A percentile compares a stretch with the other conserved stretches of the same genome.
Conservation (phyloP, 805 yeast species). For the Cyberlindnera amylophila region DNA sequence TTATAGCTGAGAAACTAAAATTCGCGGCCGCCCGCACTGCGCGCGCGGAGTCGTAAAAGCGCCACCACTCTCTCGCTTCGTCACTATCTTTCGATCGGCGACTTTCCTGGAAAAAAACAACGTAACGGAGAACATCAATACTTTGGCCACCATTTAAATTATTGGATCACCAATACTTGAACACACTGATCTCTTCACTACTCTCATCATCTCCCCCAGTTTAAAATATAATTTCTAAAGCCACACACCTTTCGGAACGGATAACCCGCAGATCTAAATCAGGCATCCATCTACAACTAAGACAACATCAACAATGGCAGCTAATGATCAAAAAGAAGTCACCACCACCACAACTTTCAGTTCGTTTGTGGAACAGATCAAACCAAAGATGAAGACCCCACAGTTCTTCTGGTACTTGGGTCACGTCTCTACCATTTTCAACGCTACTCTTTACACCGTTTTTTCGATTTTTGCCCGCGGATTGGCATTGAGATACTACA, state of each 20-base stretch:
- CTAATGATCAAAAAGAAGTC: conserved; percentile 1
- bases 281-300: background rate
- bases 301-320: conserved; percentile 1
- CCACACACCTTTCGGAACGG: background rate
- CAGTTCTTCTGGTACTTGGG: conserved; percentile 73
- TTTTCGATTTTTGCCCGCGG: conserved; percentile 39
- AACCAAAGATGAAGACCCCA: conserved; percentile 36
- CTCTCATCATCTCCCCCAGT: too few species aligned
- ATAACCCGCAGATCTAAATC: background rate
- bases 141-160: too few species aligned
- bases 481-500: conserved; percentile 35
- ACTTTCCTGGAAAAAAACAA: too few species aligned
- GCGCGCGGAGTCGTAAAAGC: too few species aligned
- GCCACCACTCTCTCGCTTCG: too few species aligned
- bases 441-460: conserved; percentile 36
- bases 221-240: too few species aligned
- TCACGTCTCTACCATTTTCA: conserved; percentile 47
- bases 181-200: too few species aligned
- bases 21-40: too few species aligned
- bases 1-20: too few species aligned
- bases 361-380: conserved; percentile 17
- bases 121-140: too few species aligned
- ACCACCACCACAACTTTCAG: conserved; percentile 12
- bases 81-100: too few species aligned
- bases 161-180: too few species aligned